phyloP scores from a whole-genome alignment of 2,329 filamentous ascomycete genomes.

The Xylaria sp. region DNA sequence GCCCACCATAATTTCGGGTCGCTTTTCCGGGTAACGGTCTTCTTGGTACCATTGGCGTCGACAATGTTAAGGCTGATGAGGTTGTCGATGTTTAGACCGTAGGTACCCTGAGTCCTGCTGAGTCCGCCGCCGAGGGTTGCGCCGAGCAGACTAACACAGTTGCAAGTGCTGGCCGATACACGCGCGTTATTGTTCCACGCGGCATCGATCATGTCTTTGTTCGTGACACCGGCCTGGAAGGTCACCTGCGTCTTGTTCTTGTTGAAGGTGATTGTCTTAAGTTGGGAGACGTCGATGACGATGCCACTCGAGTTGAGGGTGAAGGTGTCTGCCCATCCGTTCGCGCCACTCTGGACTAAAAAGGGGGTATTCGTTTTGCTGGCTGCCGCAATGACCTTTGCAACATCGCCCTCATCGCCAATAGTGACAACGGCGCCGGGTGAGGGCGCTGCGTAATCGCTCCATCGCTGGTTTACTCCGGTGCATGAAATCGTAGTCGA shows the following conservation, averaged over 20 bases:
- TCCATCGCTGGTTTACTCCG: slow-evolving; percentile 36
- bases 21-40: slow-evolving; percentile 42
- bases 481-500: slow-evolving; percentile 31
- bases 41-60: slow-evolving; percentile 42
- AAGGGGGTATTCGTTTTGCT: slow-evolving; percentile 39
- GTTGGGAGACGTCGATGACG: slow-evolving; percentile 42
- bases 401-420: slow-evolving; percentile 36
- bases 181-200: slow-evolving; percentile 42
- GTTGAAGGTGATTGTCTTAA: slow-evolving; percentile 42
- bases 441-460: slow-evolving; percentile 35
- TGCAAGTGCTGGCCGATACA: slow-evolving; percentile 44
- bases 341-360: slow-evolving; percentile 43
- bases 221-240: slow-evolving; percentile 43
- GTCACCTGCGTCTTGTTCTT: slow-evolving; percentile 40
- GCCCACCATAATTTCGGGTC: slow-evolving; percentile 60
- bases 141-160: slow-evolving; percentile 45
- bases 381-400: slow-evolving; percentile 30
- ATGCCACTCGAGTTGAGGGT: slow-evolving; percentile 37
- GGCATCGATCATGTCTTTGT: slow-evolving; percentile 40
- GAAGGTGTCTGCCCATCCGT: slow-evolving; percentile 44
- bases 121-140: slow-evolving; percentile 42
- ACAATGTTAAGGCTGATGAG: slow-evolving; percentile 50
- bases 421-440: slow-evolving; percentile 34
- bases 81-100: slow-evolving; percentile 49
- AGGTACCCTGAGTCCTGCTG: slow-evolving; percentile 37